Evolutionary conservation across 202 grass and related monocot genomes (phyloP).

Genomic region (Bolboschoenoplectus hybrid): DNA sequence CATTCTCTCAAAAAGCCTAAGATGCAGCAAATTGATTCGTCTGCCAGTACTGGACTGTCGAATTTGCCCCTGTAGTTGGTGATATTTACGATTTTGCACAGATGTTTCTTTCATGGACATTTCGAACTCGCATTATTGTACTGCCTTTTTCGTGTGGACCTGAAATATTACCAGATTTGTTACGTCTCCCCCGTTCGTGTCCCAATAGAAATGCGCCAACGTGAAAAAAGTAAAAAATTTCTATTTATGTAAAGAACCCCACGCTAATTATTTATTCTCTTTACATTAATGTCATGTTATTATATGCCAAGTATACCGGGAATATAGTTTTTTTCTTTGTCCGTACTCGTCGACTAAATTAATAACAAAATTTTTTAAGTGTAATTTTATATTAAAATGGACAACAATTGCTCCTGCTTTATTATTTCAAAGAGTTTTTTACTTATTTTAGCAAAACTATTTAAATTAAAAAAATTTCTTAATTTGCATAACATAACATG

Average conservation of each 20-base stretch:
- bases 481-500: too few species aligned
- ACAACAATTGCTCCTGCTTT: too few species aligned
- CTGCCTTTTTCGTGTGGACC: conserved; percentile 23
- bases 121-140: conserved; percentile 38
- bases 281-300: not conserved
- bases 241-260: not conserved
- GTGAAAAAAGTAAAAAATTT: not conserved
- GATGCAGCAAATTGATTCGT: conserved; percentile 39
- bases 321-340: too few species aligned
- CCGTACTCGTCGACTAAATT: too few species aligned
- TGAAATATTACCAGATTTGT: not conserved
- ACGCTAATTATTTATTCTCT: not conserved
- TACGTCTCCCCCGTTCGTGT: not conserved
- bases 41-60: not conserved
- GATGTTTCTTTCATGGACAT: conserved; percentile 37
- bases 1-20: conserved; percentile 4
- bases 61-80: not conserved
- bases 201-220: not conserved
- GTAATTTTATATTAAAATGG: too few species aligned
- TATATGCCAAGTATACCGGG: too few species aligned
- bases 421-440: too few species aligned
- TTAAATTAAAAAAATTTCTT: too few species aligned
- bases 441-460: too few species aligned
- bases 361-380: too few species aligned
- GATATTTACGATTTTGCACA: conserved; percentile 18